Percentiles rank a stretch among this genome's conserved stretches.
These are phyloP conservation scores for Candida nemodendra DNA, from an alignment of 805 yeast genomes.

Conservation along the genomic window DNA sequence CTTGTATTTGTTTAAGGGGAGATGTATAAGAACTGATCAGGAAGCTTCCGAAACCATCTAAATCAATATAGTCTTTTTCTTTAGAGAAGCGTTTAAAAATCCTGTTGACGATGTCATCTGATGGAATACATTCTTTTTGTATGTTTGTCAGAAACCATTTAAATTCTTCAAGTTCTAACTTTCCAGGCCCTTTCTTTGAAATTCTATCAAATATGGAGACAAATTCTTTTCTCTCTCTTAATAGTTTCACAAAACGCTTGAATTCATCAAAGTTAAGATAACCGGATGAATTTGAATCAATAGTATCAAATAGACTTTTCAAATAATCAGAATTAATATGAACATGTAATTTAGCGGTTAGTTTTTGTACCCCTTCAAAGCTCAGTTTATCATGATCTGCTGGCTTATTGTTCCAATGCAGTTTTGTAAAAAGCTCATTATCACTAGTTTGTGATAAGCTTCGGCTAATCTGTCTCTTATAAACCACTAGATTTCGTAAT, in stretches of 20 bases:
- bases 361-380: slow-evolving; percentile 65
- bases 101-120: slow-evolving; percentile 30
- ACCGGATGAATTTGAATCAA: slow-evolving; percentile 49
- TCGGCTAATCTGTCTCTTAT: slow-evolving; percentile 60
- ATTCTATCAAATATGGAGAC: slow-evolving; percentile 36
- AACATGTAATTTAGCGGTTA: slow-evolving; percentile 69
- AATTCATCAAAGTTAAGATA: slow-evolving; percentile 70
- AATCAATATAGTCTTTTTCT: slow-evolving; percentile 18
- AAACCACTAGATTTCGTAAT: slow-evolving; percentile 50
- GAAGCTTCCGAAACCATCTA: slow-evolving; percentile 31
- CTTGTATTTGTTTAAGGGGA: slow-evolving; percentile 23
- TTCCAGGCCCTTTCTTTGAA: slow-evolving; percentile 10
- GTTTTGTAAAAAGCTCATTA: slow-evolving; percentile 41
- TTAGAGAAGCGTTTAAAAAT: slow-evolving; percentile 39
- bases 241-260: slow-evolving; percentile 64
- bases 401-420: slow-evolving; percentile 60
- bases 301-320: slow-evolving; percentile 47
- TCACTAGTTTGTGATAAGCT: slow-evolving; percentile 52
- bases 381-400: slow-evolving; percentile 38
- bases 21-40: slow-evolving; percentile 33
- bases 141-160: slow-evolving; percentile 41
- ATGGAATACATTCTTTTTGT: slow-evolving; percentile 45
- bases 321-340: slow-evolving; percentile 60
- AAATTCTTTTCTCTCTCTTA: slow-evolving; percentile 69
- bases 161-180: slow-evolving; percentile 35